Conservation (phyloP, 1,284 basidiomycete genomes). For the Singerocomus rubriflavus region DNA sequence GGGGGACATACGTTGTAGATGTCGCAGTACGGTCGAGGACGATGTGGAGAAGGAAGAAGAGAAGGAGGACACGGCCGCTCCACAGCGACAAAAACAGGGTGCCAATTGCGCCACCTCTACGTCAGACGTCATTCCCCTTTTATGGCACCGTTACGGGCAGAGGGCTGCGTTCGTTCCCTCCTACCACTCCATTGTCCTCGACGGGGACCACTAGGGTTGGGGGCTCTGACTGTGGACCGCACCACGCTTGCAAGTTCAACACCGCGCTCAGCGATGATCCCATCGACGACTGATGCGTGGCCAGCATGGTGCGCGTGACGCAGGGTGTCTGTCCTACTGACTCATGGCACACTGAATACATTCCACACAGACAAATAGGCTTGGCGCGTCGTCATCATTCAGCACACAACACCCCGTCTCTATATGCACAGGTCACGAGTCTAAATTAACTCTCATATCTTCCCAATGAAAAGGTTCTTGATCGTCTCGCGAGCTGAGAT, state of each 20-base stretch:
- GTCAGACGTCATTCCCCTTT: constrained; percentile 33
- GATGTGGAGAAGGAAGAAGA: constrained; percentile 8
- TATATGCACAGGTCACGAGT: background rate
- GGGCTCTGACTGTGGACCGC: no score
- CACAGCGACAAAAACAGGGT: constrained; percentile 38
- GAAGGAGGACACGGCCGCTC: constrained; percentile 29
- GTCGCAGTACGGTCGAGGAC: background rate
- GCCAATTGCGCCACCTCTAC: constrained; percentile 28
- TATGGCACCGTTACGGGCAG: constrained; percentile 5
- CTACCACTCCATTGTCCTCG: no score
- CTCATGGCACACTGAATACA: background rate
- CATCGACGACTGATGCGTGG: no score
- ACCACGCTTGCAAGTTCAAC: no score
- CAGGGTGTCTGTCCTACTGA: background rate
- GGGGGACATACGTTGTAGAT: background rate
- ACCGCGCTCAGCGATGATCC: background rate
- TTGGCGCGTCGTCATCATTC: background rate
- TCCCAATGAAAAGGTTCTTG: constrained; percentile 79
- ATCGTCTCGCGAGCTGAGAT: constrained; percentile 85
- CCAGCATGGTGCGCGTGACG: background rate
- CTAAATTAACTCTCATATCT: constrained; percentile 57
- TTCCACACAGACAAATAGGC: background rate
- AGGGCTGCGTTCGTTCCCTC: no score
- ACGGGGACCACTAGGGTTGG: no score
- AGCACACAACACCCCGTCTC: constrained; percentile 1